Evolutionary conservation across 495 filamentous ascomycete genomes (phyloP).

Genomic region (Talaromyces nanjingensis): DNA sequence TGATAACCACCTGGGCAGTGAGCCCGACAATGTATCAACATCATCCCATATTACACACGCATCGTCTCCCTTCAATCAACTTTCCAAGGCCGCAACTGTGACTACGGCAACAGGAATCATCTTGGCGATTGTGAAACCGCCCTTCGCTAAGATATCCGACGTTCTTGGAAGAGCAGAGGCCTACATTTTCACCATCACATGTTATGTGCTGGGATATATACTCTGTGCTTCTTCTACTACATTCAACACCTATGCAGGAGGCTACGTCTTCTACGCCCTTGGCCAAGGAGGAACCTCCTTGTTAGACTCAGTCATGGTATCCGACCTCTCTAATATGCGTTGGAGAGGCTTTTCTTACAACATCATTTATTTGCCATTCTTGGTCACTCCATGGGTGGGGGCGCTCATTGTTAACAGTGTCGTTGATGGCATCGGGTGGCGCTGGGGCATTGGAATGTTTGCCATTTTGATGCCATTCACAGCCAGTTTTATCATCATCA

Average conservation of each 20-base stretch:
- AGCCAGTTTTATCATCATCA: constrained; percentile 39
- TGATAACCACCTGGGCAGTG: constrained; percentile 14
- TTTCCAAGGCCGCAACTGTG: constrained; percentile 35
- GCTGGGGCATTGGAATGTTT: constrained; percentile 46
- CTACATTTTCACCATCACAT: constrained; percentile 34
- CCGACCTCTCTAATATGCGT: constrained; percentile 38
- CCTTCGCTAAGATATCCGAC: constrained; percentile 42
- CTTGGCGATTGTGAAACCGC: constrained; percentile 38
- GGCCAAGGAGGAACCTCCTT: constrained; percentile 39
- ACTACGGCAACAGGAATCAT: constrained; percentile 38
- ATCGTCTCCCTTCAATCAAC: constrained; percentile 32
- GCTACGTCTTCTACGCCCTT: constrained; percentile 38
- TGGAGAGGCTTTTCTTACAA: constrained; percentile 41
- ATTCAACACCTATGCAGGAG: constrained; percentile 37
- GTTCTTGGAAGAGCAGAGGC: constrained; percentile 39
- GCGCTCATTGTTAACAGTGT: constrained; percentile 40
- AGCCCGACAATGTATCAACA: constrained; percentile 42
- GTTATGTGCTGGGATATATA: constrained; percentile 40
- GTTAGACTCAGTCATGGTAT: constrained; percentile 41
- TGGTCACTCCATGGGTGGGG: constrained; percentile 37
- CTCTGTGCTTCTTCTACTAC: constrained; percentile 36
- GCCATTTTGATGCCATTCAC: constrained; percentile 42
- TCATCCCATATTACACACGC: constrained; percentile 42
- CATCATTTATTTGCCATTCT: constrained; percentile 38
- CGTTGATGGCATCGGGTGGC: constrained; percentile 39